Evolutionary conservation across 2,329 filamentous ascomycete genomes (phyloP).

Genomic region (Zarea fungicola): DNA sequence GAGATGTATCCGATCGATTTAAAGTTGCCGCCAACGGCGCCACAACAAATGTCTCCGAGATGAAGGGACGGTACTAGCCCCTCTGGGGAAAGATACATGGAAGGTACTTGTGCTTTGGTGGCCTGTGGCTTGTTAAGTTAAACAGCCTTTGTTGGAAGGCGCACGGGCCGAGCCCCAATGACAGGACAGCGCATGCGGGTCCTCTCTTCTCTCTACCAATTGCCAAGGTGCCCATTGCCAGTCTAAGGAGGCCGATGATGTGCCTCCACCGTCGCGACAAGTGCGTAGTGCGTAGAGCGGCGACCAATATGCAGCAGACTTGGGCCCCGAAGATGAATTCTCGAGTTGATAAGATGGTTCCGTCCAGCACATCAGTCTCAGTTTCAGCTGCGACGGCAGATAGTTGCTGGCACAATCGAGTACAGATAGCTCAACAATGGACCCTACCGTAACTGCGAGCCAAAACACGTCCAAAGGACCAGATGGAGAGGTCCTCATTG

Average conservation of each 20-base stretch:
- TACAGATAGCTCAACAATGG: not conserved
- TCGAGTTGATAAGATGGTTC: not conserved
- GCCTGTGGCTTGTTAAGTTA: too few relatives aligned
- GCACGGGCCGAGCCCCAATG: not conserved
- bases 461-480: not conserved
- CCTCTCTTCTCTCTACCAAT: not conserved
- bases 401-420: not conserved
- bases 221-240: not conserved
- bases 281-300: not conserved
- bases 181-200: not conserved
- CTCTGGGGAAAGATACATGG: not conserved
- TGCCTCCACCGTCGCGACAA: not conserved
- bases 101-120: not conserved
- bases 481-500: slow-evolving; percentile 3
- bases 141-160: too few relatives aligned
- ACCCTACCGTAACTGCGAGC: not conserved
- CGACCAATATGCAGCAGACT: not conserved
- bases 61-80: not conserved
- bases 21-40: not conserved
- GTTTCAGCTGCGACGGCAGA: not conserved
- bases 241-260: not conserved
- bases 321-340: not conserved
- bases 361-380: not conserved
- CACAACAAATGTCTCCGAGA: not conserved
- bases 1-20: not conserved